A percentile compares a stretch with the other conserved stretches of the same genome.
These are phyloP conservation scores for Mucor lusitanicus DNA, from an alignment of 371 early-diverging fungal genomes.

Conservation along the genomic window DNA sequence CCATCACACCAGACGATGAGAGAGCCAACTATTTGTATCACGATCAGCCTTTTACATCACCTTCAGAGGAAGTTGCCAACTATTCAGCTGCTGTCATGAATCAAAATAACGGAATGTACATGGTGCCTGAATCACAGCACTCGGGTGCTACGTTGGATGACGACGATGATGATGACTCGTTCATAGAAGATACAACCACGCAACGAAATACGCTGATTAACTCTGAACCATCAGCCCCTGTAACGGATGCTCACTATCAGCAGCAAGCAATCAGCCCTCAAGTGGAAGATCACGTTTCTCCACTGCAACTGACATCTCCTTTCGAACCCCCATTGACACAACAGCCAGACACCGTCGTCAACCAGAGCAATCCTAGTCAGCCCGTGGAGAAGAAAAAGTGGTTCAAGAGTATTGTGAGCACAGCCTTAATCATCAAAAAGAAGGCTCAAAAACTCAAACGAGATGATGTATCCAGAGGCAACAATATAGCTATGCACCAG, in stretches of 20 bases:
- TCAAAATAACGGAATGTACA: background rate
- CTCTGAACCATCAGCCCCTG: background rate
- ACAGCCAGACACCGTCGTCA: background rate
- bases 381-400: constrained; percentile 7
- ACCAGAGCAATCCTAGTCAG: background rate
- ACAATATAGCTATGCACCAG: too few relatives aligned
- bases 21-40: background rate
- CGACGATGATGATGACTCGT: background rate
- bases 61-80: background rate
- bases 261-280: background rate
- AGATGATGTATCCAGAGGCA: background rate
- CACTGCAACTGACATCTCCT: background rate
- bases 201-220: constrained; percentile 6
- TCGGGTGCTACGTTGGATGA: background rate
- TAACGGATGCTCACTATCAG: background rate
- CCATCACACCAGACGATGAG: constrained; percentile 8
- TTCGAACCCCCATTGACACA: background rate
- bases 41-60: background rate
- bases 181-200: constrained; percentile 2
- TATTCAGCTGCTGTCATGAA: background rate
- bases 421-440: background rate
- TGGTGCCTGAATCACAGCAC: background rate
- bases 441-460: background rate
- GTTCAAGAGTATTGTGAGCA: background rate
- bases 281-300: background rate